Evolutionary conservation across 176 grass and related monocot genomes (phyloP).

Genomic region (Saccharum spontaneum): DNA sequence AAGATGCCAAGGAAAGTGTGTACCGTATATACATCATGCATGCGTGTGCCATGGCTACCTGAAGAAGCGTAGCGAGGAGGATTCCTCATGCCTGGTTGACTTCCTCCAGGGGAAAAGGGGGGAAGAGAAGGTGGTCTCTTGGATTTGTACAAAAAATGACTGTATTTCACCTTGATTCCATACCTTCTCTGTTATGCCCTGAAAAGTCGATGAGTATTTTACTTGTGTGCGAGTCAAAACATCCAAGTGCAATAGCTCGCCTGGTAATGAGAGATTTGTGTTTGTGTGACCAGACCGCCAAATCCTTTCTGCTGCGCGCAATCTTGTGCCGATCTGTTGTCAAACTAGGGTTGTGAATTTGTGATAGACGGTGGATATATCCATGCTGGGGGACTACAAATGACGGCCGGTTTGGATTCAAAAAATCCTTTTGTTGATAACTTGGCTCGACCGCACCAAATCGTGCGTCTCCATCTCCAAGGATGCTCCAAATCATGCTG

Average conservation of each 20-base stretch:
- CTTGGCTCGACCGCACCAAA: too few species aligned
- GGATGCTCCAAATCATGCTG: too few species aligned
- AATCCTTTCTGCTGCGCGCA: neutral
- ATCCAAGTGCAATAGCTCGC: neutral
- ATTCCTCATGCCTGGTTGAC: slow-evolving; percentile 5
- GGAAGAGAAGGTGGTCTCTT: slow-evolving; percentile 17
- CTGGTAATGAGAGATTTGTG: neutral
- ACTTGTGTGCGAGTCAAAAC: neutral
- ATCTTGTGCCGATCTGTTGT: neutral
- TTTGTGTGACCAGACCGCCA: neutral
- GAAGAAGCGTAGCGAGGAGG: slow-evolving; percentile 35
- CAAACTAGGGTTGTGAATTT: too few species aligned
- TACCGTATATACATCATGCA: slow-evolving; percentile 37
- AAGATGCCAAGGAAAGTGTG: slow-evolving; percentile 30
- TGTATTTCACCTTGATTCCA: slow-evolving; percentile 23
- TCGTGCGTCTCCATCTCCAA: too few species aligned
- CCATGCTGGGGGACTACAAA: too few species aligned
- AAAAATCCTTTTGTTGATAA: too few species aligned
- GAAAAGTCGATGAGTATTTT: neutral
- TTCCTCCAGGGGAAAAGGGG: neutral
- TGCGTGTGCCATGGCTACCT: slow-evolving; percentile 45
- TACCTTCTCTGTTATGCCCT: neutral
- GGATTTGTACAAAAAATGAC: slow-evolving; percentile 43
- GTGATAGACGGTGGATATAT: too few species aligned
- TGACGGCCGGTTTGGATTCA: too few species aligned